Conservation (phyloP, 139 green algal species). For the Chlamydomonas schloesseri region DNA sequence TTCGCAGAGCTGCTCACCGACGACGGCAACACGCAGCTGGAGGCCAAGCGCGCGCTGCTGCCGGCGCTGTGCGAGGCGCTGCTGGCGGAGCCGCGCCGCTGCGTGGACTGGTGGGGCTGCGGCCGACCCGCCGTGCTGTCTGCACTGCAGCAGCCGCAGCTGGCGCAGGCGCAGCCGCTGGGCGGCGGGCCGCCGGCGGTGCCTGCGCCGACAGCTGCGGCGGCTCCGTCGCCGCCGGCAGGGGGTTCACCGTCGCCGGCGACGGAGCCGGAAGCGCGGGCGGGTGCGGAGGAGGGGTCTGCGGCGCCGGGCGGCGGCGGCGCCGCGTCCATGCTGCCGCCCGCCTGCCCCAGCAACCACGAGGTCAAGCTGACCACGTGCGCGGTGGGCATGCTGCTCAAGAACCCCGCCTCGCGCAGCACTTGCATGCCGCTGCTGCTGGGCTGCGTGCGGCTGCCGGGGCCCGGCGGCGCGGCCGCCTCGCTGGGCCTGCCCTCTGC, state of each 20-base stretch:
- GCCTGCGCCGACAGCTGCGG: background rate
- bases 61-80: conserved; percentile 16
- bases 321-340: background rate
- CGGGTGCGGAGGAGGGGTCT: background rate
- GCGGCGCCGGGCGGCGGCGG: background rate
- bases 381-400: conserved; percentile 22
- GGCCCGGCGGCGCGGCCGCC: background rate
- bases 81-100: conserved; percentile 16
- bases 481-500: background rate
- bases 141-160: background rate
- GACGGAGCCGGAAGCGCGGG: background rate
- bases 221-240: background rate
- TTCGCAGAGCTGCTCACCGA: conserved; percentile 21
- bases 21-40: conserved; percentile 7
- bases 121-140: background rate
- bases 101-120: conserved; percentile 23
- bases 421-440: conserved; percentile 23
- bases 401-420: conserved; percentile 6
- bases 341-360: background rate
- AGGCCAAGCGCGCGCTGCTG: conserved; percentile 20
- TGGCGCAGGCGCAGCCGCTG: background rate
- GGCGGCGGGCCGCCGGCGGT: background rate
- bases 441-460: background rate
- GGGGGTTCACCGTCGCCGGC: background rate
- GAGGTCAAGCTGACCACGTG: conserved; percentile 7